A percentile compares a stretch with the other conserved stretches of the same genome.
phyloP scores from a whole-genome alignment of 1,284 basidiomycete genomes.

The Trametes versicolor region DNA sequence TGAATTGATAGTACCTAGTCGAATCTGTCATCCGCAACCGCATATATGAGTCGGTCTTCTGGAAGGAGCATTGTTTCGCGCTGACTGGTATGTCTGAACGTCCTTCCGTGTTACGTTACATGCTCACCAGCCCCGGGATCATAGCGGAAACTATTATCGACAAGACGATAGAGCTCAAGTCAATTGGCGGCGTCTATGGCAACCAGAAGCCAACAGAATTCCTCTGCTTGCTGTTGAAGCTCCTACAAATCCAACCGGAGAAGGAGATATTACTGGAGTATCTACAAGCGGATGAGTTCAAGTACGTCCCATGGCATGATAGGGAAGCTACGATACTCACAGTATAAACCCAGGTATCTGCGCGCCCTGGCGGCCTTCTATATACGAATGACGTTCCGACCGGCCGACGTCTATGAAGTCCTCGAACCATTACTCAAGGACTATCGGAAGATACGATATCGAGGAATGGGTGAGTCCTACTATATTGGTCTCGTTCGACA shows the following conservation, averaged over 20 bases:
- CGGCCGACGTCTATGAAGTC: constrained; percentile 91
- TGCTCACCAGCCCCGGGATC: constrained; percentile 26
- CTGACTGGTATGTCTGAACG: constrained; percentile 71
- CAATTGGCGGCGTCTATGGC: constrained; percentile 93
- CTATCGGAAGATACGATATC: constrained; percentile 88
- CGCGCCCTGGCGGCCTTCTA: constrained; percentile 95
- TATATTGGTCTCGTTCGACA: neutral
- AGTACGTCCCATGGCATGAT: constrained; percentile 66
- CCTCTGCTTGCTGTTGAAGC: constrained; percentile 90
- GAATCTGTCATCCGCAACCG: constrained; percentile 97
- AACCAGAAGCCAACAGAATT: constrained; percentile 95
- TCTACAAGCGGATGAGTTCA: constrained; percentile 95
- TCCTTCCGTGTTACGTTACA: constrained; percentile 20
- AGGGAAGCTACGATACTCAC: neutral
- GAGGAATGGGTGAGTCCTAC: constrained; percentile 74
- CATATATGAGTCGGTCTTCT: constrained; percentile 95
- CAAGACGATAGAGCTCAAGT: constrained; percentile 84
- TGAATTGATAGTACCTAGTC: constrained; percentile 82
- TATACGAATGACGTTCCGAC: constrained; percentile 92
- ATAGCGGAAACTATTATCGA: constrained; percentile 93
- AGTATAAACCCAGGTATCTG: constrained; percentile 73
- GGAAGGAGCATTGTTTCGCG: constrained; percentile 98
- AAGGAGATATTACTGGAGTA: constrained; percentile 97
- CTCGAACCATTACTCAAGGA: constrained; percentile 96
- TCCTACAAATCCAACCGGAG: constrained; percentile 97